Base-by-base conservation (phyloP, 495 filamentous ascomycete species). In the Daldinia caldariorum region DNA sequence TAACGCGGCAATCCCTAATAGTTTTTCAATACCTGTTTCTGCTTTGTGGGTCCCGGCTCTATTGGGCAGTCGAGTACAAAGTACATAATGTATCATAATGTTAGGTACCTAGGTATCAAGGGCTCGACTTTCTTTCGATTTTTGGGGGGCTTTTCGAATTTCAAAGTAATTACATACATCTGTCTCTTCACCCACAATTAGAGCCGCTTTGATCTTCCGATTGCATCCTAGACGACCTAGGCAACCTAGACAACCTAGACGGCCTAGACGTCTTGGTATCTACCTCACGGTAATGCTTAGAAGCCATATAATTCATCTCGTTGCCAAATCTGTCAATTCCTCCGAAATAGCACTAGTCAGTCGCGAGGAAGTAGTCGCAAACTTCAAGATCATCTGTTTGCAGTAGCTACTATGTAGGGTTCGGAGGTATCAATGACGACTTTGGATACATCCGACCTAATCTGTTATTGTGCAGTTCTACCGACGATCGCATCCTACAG, bases 1-100 rank as follows among this genome's bases (percentile, higher is more conserved):
- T 70, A 65, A 49, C 34, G 6, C 57, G 49, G 16, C 35, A 67
- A 58, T 62, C 51, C 57, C 37, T 61, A 43, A 67, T 56, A 58
- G 32, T 20, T n/a, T 31, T 6, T 20, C 49, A 32, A 43, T 51
- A 12, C 26, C 26, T 57, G 66, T 63, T 68, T 68, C 66, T 58
- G 10, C 57, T 54, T 58, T 58, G 35, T 62, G 66, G 67, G 14
- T 35, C 6, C 13, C 13, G 32, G 39, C 18, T 20, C 4, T 13
- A 63, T 45, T 34, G 54, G 49, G 34, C 34, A 60, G 39, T 32
- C 39, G 1, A 16, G 12, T 20, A n/a, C 18, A 20, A 22, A 37
- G n/a, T 37, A 56, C 53, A 10, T 22, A 4, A 29, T 22, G 9
- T 53, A 31, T n/a, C n/a, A n/a, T n/a, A n/a, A n/a, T n/a, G n/a